Conservation (phyloP, 768 basidiomycete genomes). For the Psilocybe azurescens region DNA sequence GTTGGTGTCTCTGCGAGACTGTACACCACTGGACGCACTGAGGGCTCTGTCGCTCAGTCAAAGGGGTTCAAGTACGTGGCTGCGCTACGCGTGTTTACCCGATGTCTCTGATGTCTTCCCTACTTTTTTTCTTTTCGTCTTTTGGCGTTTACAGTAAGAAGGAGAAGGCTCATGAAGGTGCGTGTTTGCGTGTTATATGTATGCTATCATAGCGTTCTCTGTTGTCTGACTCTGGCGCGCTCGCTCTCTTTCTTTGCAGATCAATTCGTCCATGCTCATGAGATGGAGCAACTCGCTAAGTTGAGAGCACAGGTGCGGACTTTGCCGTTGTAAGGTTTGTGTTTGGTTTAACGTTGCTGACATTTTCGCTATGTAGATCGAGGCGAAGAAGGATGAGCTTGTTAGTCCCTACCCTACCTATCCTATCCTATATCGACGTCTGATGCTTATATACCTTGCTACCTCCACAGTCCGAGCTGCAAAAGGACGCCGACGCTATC, state of each 20-base stretch:
- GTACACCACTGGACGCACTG: constrained; percentile 45
- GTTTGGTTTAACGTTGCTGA: too few species aligned
- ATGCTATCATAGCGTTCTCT: background rate
- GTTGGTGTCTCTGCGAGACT: constrained; percentile 39
- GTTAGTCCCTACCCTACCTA: constrained; percentile 25
- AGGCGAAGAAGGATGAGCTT: constrained; percentile 38
- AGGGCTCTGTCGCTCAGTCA: constrained; percentile 67
- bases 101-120: constrained; percentile 26
- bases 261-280: constrained; percentile 66
- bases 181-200: background rate
- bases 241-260: constrained; percentile 45
- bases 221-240: background rate
- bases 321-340: background rate
- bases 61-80: constrained; percentile 62
- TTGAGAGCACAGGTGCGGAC: constrained; percentile 58
- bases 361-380: constrained; percentile 29
- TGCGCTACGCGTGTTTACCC: constrained; percentile 24
- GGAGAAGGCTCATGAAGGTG: constrained; percentile 71
- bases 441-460: too few species aligned
- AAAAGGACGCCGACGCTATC: constrained; percentile 12
- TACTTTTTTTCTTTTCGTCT: background rate
- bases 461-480: constrained; percentile 3
- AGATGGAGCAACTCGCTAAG: constrained; percentile 61
- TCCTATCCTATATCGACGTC: background rate
- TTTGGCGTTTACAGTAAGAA: constrained; percentile 55